phyloP scores from a whole-genome alignment of 345 rosid genomes.

The Salix dunnii region DNA sequence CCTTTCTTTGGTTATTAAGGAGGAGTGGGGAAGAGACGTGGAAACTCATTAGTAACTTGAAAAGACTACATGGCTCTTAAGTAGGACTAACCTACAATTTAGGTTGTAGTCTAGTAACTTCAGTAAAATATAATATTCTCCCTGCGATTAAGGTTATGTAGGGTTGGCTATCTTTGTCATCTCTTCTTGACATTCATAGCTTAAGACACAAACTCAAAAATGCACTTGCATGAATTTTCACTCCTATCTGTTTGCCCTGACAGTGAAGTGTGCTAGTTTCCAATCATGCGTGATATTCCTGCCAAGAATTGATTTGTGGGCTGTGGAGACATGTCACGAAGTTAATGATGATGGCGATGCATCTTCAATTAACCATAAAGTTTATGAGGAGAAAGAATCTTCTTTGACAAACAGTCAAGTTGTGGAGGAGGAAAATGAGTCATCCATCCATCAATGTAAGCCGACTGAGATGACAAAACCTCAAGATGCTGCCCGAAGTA shows the following conservation, averaged over 20 bases:
- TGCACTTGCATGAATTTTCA: conserved; percentile 6
- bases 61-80: no score
- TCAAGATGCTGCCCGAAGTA: conserved; percentile 27
- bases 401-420: conserved; percentile 18
- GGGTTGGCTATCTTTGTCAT: background rate
- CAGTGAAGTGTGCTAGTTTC: conserved; percentile 82
- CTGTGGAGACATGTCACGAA: conserved; percentile 46
- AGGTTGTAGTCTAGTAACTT: no score
- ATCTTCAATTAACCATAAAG: conserved; percentile 17
- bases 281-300: conserved; percentile 65
- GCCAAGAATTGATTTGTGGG: conserved; percentile 98
- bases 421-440: conserved; percentile 17
- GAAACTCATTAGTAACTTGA: no score
- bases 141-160: background rate
- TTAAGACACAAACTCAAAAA: background rate
- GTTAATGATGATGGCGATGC: conserved; percentile 26
- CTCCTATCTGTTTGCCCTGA: conserved; percentile 11
- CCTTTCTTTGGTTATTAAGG: no score
- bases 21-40: no score
- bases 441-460: conserved; percentile 17
- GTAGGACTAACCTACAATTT: no score
- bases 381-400: conserved; percentile 28
- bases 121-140: no score
- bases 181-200: background rate
- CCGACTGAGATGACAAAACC: conserved; percentile 28